Evolutionary conservation across 2,329 filamentous ascomycete genomes (phyloP).

Genomic region (Penicillium freii): DNA sequence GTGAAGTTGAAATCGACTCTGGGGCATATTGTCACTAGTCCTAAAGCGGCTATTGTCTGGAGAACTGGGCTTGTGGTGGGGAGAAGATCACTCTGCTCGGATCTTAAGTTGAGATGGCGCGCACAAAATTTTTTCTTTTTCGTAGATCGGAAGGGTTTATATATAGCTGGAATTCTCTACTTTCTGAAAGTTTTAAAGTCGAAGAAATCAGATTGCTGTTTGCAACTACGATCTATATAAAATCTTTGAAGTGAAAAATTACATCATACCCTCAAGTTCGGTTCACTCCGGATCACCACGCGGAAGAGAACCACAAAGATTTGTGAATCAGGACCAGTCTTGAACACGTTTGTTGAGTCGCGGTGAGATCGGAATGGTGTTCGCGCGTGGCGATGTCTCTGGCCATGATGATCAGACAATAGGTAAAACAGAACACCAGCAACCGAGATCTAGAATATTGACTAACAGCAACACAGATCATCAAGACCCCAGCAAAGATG

Average conservation of each 20-base stretch:
- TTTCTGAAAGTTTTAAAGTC: background rate
- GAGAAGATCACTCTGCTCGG: background rate
- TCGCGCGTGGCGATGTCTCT: conserved; percentile 23
- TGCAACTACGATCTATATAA: background rate
- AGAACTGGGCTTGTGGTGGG: conserved; percentile 17
- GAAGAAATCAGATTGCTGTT: background rate
- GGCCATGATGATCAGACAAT: conserved; percentile 19
- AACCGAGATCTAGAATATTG: background rate
- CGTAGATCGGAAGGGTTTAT: background rate
- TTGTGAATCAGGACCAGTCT: too few species aligned
- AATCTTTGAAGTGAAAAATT: conserved; percentile 1
- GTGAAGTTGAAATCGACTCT: background rate
- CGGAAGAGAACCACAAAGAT: background rate
- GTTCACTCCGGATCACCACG: background rate
- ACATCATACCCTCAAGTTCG: conserved; percentile 16
- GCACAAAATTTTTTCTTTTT: background rate
- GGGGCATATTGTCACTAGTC: conserved; percentile 18
- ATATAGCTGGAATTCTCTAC: background rate
- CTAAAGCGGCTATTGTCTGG: conserved; percentile 23
- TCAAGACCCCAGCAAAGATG: conserved; percentile 12
- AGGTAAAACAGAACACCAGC: conserved; percentile 11
- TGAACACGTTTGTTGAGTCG: background rate
- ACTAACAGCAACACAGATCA: conserved; percentile 20
- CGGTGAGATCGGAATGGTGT: conserved; percentile 17
- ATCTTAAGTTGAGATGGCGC: background rate